phyloP scores from a whole-genome alignment of 805 yeast genomes.

The Wickerhamiella allomyrinae region DNA sequence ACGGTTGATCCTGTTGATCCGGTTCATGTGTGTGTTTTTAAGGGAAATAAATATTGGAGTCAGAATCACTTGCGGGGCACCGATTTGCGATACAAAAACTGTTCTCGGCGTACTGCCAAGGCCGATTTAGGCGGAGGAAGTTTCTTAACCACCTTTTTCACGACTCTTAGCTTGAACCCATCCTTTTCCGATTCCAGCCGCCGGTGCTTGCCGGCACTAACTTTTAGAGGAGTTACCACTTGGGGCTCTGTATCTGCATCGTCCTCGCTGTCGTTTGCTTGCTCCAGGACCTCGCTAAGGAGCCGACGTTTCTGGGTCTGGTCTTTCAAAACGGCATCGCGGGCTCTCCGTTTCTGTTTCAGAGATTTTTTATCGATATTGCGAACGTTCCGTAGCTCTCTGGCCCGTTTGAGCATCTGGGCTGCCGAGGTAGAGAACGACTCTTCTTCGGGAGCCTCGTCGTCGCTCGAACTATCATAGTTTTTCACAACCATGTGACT shows the following conservation, averaged over 20 bases:
- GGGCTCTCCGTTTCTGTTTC: slow-evolving; percentile 20
- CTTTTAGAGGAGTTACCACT: not conserved
- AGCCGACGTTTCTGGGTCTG: slow-evolving; percentile 14
- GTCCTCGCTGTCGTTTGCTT: slow-evolving; percentile 7
- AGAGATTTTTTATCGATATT: slow-evolving; percentile 6
- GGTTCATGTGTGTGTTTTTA: slow-evolving; percentile 3
- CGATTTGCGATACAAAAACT: slow-evolving; percentile 18
- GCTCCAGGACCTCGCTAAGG: slow-evolving; percentile 17
- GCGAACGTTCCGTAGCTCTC: slow-evolving; percentile 8
- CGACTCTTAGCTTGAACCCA: slow-evolving; percentile 19
- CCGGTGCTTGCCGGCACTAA: not conserved
- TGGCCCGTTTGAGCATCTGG: slow-evolving; percentile 4
- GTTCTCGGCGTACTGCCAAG: slow-evolving; percentile 14
- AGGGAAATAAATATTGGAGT: not conserved
- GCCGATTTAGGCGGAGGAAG: slow-evolving; percentile 20
- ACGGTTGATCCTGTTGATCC: not conserved
- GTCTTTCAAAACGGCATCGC: slow-evolving; percentile 16
- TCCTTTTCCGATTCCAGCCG: slow-evolving; percentile 11
- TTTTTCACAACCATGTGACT: not conserved
- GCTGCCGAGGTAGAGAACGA: slow-evolving; percentile 15
- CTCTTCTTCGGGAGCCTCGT: slow-evolving; percentile 27
- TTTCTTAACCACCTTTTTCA: slow-evolving; percentile 10
- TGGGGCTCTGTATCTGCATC: slow-evolving; percentile 6
- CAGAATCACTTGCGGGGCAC: slow-evolving; percentile 9
- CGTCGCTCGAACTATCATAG: slow-evolving; percentile 13